A percentile compares a stretch with the other conserved stretches of the same genome.
Evolutionary conservation across 192 early-diverging fungal species (phyloP).

Genomic region (Coemansia sp.): DNA sequence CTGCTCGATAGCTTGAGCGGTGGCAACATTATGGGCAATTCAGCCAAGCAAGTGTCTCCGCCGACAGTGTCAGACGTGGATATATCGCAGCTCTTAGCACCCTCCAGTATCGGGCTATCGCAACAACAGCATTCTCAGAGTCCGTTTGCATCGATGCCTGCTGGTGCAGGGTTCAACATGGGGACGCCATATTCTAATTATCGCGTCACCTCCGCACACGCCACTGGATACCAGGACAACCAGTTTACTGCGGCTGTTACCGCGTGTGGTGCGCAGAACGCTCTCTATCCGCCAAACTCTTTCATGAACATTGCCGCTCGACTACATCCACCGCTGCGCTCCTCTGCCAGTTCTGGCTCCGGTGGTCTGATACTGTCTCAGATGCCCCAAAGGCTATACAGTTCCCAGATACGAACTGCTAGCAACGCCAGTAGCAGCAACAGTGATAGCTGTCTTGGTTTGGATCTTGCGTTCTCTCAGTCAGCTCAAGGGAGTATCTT

Average conservation of each 20-base stretch:
- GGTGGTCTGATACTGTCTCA: slow-evolving; percentile 6
- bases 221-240: slow-evolving; percentile 11
- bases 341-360: slow-evolving; percentile 9
- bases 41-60: slow-evolving; percentile 19
- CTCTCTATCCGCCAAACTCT: background rate
- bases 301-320: slow-evolving; percentile 13
- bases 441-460: background rate
- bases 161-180: background rate
- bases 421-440: background rate
- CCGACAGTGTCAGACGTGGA: slow-evolving; percentile 17
- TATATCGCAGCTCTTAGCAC: slow-evolving; percentile 8
- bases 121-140: slow-evolving; percentile 10
- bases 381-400: slow-evolving; percentile 26
- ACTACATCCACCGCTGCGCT: slow-evolving; percentile 24
- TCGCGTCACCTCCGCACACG: slow-evolving; percentile 23
- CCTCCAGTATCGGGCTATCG: background rate
- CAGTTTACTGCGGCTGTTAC: background rate
- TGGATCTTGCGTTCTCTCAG: slow-evolving; percentile 10
- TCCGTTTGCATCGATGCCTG: background rate
- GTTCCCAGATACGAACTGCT: slow-evolving; percentile 12
- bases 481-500: background rate
- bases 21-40: background rate
- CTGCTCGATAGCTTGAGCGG: slow-evolving; percentile 51
- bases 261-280: slow-evolving; percentile 6
- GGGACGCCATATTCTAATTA: slow-evolving; percentile 36